phyloP scores from a whole-genome alignment of 352 stramenopile genomes.

The Thalassiosira mediterranea region DNA sequence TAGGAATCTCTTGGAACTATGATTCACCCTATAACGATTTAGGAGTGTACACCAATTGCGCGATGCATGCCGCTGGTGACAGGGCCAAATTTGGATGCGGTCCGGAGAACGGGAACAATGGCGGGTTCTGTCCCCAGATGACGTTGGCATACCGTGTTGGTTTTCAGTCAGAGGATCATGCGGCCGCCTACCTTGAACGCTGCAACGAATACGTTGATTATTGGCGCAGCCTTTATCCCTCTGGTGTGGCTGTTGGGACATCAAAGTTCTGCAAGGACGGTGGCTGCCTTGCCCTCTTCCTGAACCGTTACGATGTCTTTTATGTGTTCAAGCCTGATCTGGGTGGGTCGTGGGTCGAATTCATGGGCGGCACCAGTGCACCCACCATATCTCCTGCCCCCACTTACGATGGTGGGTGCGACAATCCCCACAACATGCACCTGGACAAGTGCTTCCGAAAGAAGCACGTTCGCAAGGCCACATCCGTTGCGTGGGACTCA shows the following conservation, averaged over 20 bases:
- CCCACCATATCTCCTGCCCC: conserved; percentile 57
- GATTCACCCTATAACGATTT: conserved; percentile 53
- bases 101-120: conserved; percentile 48
- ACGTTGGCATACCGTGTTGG: conserved; percentile 51
- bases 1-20: conserved; percentile 62
- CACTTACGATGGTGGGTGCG: conserved; percentile 49
- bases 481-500: conserved; percentile 47
- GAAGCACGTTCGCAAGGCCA: conserved; percentile 40
- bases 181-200: conserved; percentile 33
- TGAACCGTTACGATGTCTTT: conserved; percentile 55
- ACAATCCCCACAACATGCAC: conserved; percentile 57
- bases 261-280: conserved; percentile 43
- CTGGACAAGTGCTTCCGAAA: conserved; percentile 53
- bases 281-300: conserved; percentile 50
- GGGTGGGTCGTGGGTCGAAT: conserved; percentile 53
- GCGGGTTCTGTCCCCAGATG: conserved; percentile 61
- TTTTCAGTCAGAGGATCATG: conserved; percentile 53
- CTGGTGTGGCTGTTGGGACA: conserved; percentile 52
- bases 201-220: conserved; percentile 60
- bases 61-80: conserved; percentile 60
- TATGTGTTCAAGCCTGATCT: conserved; percentile 53
- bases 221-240: conserved; percentile 54
- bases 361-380: conserved; percentile 45
- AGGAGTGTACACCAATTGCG: conserved; percentile 55
- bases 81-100: conserved; percentile 58